Percentiles rank a stretch among this genome's conserved stretches.
These are phyloP conservation scores for Mesembryanthemum crystallinum DNA, from an alignment of 148 eudicot genomes.

Conservation along the genomic window DNA sequence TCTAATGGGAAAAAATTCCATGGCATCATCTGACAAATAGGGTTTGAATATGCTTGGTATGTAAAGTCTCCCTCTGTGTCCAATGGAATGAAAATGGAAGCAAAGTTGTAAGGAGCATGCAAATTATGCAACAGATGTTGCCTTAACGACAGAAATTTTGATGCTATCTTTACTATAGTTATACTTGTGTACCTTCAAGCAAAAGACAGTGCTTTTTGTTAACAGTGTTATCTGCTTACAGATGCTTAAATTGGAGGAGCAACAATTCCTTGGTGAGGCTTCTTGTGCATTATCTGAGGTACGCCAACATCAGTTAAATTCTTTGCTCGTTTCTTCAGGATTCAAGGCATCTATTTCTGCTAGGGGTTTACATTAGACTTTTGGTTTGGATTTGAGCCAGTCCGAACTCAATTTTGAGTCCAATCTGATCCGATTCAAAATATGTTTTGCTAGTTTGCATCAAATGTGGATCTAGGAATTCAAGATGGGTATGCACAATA, in stretches of 20 bases:
- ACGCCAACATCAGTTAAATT: conserved; percentile 10
- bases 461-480: too few species aligned
- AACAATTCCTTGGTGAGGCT: conserved; percentile 95
- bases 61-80: neutral
- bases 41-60: neutral
- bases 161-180: neutral
- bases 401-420: too few species aligned
- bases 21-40: neutral
- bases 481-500: too few species aligned
- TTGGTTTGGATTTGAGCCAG: too few species aligned
- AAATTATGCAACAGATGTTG: neutral
- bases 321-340: neutral
- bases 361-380: too few species aligned
- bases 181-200: conserved; percentile 11
- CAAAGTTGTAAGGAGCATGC: neutral
- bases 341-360: neutral
- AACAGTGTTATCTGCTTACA: conserved; percentile 29
- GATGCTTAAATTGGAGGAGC: conserved; percentile 92
- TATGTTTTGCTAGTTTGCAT: too few species aligned
- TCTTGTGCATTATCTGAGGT: conserved; percentile 87
- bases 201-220: conserved; percentile 13
- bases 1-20: neutral
- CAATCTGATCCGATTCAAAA: too few species aligned
- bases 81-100: neutral
- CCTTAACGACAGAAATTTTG: neutral